phyloP scores from a whole-genome alignment of 176 grass and related monocot species.

The Oryza australiensis region DNA sequence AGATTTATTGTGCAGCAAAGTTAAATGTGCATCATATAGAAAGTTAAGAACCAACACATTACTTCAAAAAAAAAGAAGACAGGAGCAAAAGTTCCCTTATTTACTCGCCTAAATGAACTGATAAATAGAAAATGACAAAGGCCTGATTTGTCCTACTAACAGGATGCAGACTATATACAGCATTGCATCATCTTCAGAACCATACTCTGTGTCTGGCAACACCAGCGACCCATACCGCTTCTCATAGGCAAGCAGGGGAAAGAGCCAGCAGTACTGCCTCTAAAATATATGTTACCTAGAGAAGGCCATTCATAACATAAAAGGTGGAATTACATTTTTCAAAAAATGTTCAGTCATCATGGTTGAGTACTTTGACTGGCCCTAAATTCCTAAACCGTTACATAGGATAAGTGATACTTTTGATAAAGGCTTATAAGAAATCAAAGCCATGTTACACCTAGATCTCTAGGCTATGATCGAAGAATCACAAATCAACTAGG shows the following conservation, averaged over 20 bases:
- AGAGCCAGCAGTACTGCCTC: not conserved
- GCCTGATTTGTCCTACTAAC: not conserved
- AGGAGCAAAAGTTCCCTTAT: not conserved
- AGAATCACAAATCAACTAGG: not conserved
- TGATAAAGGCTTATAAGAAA: not conserved
- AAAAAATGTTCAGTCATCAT: not conserved
- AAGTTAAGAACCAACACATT: constrained; percentile 5
- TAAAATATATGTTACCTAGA: not conserved
- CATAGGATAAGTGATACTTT: not conserved
- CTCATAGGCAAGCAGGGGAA: constrained; percentile 10
- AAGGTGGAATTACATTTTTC: not conserved
- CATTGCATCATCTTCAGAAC: not conserved
- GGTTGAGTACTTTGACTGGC: not conserved
- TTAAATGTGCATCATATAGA: not conserved
- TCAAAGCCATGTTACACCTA: not conserved
- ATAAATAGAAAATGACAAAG: not conserved
- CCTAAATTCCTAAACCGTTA: not conserved
- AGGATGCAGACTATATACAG: not conserved
- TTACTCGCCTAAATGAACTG: not conserved
- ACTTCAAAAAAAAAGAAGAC: too few species aligned
- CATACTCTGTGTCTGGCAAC: not conserved
- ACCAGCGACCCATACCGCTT: not conserved
- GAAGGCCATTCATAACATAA: not conserved
- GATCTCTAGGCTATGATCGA: not conserved
- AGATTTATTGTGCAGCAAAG: not conserved